Base-by-base conservation (phyloP, 2,329 filamentous ascomycete genomes). In the Botrytis deweyae region DNA sequence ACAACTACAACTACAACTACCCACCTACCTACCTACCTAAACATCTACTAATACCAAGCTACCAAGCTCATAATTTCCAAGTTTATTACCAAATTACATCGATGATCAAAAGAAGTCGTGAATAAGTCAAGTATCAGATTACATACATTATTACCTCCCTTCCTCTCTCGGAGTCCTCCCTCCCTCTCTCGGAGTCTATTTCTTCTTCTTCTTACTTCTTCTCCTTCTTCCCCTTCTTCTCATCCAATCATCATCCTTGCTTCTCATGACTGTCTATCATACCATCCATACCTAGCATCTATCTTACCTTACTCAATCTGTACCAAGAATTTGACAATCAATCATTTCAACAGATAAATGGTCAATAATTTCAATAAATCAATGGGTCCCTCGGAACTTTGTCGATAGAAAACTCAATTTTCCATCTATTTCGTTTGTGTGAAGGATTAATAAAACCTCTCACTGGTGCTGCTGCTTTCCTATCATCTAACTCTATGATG, bases 401-500 rank as follows among this genome's bases (percentile, higher is more conserved):
- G 49, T 55, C 63, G n/a, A 22, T 16, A 33, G 12, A 33, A 65
- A 65, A 29, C 63, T 46, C 42, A 65, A 65, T 36, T 7, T 33
- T 65, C 63, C 16, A 65, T 36, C 14, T 42, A 65, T 36, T 22
- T 42, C 22, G 25, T 14, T 55, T 18, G 52, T 7, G 40, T n/a
- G 10, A 42, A 63, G 25, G 4, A 42, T 63, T 38, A 40, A 29
- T 58, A 58, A 58, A 58, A 58, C 52, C 52, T 29, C n/a, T n/a
- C 52, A 18, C 49, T 55, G 8, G 46, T 46, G 8, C 4, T 49
- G 4, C 10, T 29, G 52, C 9, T 25, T 33, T 58, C 38, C 25
- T 46, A 70, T n/a, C 40, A 52, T 70, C 55, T 71, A 71, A 71
- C 58, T 59, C 33, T 52, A 71, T 38, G 18, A 63, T 49, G 67